Percentiles rank a stretch among this genome's conserved stretches.
phyloP scores from a whole-genome alignment of 805 yeast species.

The Myxozyma neglecta region DNA sequence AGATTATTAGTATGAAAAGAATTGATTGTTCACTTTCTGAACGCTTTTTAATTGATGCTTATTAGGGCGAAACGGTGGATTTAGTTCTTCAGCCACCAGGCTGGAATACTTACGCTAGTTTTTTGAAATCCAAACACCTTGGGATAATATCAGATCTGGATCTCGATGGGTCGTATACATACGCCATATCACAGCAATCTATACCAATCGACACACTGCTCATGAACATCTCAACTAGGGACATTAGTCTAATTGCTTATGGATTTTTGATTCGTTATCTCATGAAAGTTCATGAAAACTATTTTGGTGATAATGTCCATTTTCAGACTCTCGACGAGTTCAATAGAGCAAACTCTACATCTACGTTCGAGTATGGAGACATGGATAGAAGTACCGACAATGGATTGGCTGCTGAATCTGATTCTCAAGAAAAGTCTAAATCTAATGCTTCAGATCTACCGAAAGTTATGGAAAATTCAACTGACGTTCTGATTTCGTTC shows the following conservation, averaged over 20 bases:
- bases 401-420: neutral
- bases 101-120: conserved; percentile 84
- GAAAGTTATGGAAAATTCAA: neutral
- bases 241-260: conserved; percentile 67
- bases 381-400: neutral
- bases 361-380: neutral
- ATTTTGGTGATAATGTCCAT: conserved; percentile 82
- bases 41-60: neutral
- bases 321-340: conserved; percentile 88
- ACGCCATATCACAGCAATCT: conserved; percentile 57
- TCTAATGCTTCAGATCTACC: neutral
- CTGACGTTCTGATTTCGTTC: conserved; percentile 71
- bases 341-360: conserved; percentile 40
- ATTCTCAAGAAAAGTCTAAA: neutral
- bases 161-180: conserved; percentile 66
- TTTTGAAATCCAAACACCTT: conserved; percentile 59
- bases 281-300: conserved; percentile 77
- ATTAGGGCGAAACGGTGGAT: conserved; percentile 42
- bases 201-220: conserved; percentile 69
- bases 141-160: conserved; percentile 67
- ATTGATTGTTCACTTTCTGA: neutral
- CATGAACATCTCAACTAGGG: conserved; percentile 63
- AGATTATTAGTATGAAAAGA: neutral
- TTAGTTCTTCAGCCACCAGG: conserved; percentile 76
- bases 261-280: conserved; percentile 79